These are phyloP conservation scores for Malus hybrid DNA, from an alignment of 331 rosid species.

Conservation along the genomic window DNA sequence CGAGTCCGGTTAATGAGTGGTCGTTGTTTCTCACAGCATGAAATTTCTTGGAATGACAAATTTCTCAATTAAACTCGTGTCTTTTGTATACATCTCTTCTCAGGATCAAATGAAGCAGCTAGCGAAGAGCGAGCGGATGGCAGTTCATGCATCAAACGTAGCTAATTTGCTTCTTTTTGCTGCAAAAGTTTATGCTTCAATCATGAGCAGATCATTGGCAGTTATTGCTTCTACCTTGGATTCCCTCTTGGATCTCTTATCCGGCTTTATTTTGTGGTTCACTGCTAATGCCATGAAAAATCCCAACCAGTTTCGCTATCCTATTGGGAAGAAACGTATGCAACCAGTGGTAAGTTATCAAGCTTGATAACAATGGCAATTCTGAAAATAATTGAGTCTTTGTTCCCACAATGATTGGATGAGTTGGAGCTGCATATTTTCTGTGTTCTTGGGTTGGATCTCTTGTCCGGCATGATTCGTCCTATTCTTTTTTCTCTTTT, in stretches of 20 bases:
- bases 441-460: neutral
- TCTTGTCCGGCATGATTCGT: no score
- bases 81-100: neutral
- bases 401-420: neutral
- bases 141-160: conserved; percentile 45
- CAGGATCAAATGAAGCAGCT: conserved; percentile 66
- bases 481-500: no score
- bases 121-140: conserved; percentile 57
- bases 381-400: neutral
- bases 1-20: neutral
- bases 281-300: conserved; percentile 66
- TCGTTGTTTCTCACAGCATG: neutral
- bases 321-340: conserved; percentile 87
- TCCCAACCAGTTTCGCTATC: conserved; percentile 60
- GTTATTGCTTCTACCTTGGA: conserved; percentile 84
- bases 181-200: conserved; percentile 64
- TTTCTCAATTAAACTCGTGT: neutral
- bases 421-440: neutral
- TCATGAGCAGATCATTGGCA: conserved; percentile 60
- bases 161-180: conserved; percentile 57
- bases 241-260: conserved; percentile 74
- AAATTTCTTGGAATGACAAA: neutral
- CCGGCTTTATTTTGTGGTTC: conserved; percentile 82
- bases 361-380: neutral
- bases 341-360: conserved; percentile 63